phyloP scores from a whole-genome alignment of 352 stramenopile species.

The Phytophthora capsici region DNA sequence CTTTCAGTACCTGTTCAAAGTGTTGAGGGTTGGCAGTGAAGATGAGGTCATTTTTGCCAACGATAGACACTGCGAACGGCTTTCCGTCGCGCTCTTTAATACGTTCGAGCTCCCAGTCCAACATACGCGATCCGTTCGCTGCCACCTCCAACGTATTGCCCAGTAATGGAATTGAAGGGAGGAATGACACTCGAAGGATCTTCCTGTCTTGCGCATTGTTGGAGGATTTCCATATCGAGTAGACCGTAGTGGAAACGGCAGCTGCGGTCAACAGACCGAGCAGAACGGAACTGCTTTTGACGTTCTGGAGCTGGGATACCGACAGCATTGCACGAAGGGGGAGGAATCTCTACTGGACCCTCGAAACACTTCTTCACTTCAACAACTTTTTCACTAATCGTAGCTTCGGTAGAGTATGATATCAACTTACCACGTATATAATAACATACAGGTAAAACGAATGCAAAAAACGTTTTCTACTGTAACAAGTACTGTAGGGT shows the following conservation, averaged over 20 bases:
- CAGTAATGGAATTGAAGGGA: conserved; percentile 13
- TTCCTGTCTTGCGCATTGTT: neutral
- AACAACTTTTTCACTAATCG: too few species aligned
- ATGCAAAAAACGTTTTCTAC: too few species aligned
- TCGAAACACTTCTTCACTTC: too few species aligned
- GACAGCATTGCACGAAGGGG: too few species aligned
- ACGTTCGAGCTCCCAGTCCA: conserved; percentile 38
- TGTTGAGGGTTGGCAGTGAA: conserved; percentile 24
- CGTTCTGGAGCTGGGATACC: neutral
- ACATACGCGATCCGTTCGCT: conserved; percentile 32
- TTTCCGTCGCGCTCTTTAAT: conserved; percentile 4
- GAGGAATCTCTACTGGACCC: too few species aligned
- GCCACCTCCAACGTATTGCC: conserved; percentile 27
- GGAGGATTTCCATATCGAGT: conserved; percentile 1
- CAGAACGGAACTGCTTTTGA: neutral
- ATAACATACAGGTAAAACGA: too few species aligned
- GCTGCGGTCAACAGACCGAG: neutral
- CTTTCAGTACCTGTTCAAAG: conserved; percentile 54
- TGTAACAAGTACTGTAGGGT: too few species aligned
- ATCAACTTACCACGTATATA: too few species aligned
- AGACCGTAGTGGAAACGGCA: neutral
- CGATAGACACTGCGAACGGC: conserved; percentile 11
- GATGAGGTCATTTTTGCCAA: conserved; percentile 25
- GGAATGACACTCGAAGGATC: neutral
- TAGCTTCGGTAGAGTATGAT: too few species aligned